Evolutionary conservation across 2,329 filamentous ascomycete genomes (phyloP).

Genomic region (Talaromyces funiculosus): DNA sequence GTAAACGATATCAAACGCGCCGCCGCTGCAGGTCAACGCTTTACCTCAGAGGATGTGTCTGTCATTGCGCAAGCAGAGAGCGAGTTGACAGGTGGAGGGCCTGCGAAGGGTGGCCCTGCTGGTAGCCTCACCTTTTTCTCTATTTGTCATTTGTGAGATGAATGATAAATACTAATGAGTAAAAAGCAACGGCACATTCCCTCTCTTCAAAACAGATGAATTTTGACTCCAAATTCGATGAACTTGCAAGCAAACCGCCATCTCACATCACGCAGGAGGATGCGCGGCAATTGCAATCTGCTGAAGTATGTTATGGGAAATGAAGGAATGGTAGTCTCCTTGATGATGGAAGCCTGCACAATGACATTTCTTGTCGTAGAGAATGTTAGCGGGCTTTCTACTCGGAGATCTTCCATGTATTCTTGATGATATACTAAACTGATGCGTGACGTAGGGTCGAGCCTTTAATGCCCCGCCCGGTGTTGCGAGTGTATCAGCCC

Average conservation of each 20-base stretch:
- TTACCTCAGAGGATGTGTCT: conserved; percentile 29
- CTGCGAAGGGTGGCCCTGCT: conserved; percentile 28
- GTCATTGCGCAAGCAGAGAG: conserved; percentile 29
- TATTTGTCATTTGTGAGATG: background rate
- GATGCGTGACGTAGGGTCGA: conserved; percentile 21
- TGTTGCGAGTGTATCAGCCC: conserved; percentile 26
- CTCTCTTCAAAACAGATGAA: conserved; percentile 30
- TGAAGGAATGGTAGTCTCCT: background rate
- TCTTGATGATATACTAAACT: background rate
- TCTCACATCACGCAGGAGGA: conserved; percentile 30
- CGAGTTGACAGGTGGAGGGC: conserved; percentile 26
- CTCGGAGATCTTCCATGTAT: background rate
- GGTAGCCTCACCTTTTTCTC: conserved; percentile 18
- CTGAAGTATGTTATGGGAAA: conserved; percentile 21
- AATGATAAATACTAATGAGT: background rate
- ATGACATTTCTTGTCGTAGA: background rate
- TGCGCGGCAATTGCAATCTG: conserved; percentile 27
- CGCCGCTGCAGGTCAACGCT: conserved; percentile 27
- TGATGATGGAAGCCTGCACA: background rate
- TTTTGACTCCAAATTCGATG: conserved; percentile 29
- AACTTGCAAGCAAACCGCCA: conserved; percentile 27
- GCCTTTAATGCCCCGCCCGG: conserved; percentile 30
- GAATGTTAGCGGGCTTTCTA: too few relatives aligned
- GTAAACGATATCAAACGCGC: conserved; percentile 28
- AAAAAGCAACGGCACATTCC: conserved; percentile 28